Evolutionary conservation across 1,139 yeast genomes (phyloP), one percentile per base, ranked within the genome.

Genomic region (Suhomyces wounanorum): DNA sequence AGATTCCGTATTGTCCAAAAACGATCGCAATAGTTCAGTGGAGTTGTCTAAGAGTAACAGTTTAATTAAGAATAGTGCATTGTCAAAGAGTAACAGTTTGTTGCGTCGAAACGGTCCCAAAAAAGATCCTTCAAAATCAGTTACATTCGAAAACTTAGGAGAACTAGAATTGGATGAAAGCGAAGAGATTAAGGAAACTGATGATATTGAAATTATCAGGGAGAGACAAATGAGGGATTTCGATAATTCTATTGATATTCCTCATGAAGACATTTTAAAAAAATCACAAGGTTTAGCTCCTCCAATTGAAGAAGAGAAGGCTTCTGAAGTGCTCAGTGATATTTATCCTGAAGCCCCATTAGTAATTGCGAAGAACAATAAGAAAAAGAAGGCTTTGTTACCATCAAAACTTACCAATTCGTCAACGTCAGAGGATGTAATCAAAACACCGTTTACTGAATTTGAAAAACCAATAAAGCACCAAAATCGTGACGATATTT

Each of bases 291-390:
- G 28, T 10, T 37, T 50, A 17, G 45, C 50, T 23, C 47, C 45
- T 11, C 58, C 52, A 23, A 54, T 38, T 53, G 57, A 49, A 35
- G 57, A 49, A 11, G 70, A 66, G 8, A 65, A 63, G 49, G 58
- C 60, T 9, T 62, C 72, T 4, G 84, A 79, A 51, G 72, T 75
- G 1, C 60, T 77, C 33, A 77, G 82, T 55, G 83, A 79, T 48
- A 60, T 73, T 0, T 75, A 64, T 48, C 72, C 77, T 2, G 77
- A 70, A 40, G 61, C 69, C 1, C 82, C 81, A 1, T 64, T 79
- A 44, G 57, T 72, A 7, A 66, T 78, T 21, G 68, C 60, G 47
- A 79, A 78, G 49, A 55, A 58, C 33, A 49, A 47, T n/a, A 50
- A 47, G 56, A 58, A 39, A 57, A 61, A 25, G 67, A 65, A 48